Percentiles rank a stretch among this genome's conserved stretches.
Evolutionary conservation across 371 early-diverging fungal species (phyloP).

Genomic region (Mortierella sp.): DNA sequence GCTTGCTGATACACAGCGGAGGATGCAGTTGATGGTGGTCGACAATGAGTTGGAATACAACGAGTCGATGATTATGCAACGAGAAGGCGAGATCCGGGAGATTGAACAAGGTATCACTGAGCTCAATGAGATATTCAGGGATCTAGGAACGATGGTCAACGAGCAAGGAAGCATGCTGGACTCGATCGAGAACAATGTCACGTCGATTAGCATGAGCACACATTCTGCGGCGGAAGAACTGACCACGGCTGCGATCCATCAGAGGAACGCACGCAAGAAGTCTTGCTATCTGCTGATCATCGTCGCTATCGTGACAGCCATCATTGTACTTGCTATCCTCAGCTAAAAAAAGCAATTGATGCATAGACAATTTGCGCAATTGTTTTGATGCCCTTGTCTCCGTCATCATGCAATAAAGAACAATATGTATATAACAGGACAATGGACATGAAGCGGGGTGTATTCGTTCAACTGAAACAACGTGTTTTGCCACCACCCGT

Average conservation of each 20-base stretch:
- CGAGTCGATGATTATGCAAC: constrained; percentile 90
- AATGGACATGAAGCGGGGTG: too few species aligned
- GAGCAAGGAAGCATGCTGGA: constrained; percentile 94
- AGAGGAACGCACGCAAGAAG: constrained; percentile 81
- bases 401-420: too few species aligned
- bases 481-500: too few species aligned
- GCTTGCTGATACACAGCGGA: constrained; percentile 71
- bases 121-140: constrained; percentile 96
- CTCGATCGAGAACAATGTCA: constrained; percentile 90
- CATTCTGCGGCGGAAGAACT: constrained; percentile 87
- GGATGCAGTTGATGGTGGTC: constrained; percentile 78
- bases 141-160: constrained; percentile 94
- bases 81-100: constrained; percentile 91
- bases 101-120: constrained; percentile 94
- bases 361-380: too few species aligned
- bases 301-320: constrained; percentile 70
- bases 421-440: too few species aligned
- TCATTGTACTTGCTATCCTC: constrained; percentile 55
- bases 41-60: constrained; percentile 95
- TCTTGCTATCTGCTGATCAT: constrained; percentile 86
- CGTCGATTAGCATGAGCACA: constrained; percentile 80
- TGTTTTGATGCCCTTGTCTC: not conserved
- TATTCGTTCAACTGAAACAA: too few species aligned
- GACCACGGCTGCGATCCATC: constrained; percentile 81
- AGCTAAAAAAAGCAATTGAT: too few species aligned